These are phyloP conservation scores for Lithospermum erythrorhizon DNA, from an alignment of 257 asterid species.

Conservation along the genomic window DNA sequence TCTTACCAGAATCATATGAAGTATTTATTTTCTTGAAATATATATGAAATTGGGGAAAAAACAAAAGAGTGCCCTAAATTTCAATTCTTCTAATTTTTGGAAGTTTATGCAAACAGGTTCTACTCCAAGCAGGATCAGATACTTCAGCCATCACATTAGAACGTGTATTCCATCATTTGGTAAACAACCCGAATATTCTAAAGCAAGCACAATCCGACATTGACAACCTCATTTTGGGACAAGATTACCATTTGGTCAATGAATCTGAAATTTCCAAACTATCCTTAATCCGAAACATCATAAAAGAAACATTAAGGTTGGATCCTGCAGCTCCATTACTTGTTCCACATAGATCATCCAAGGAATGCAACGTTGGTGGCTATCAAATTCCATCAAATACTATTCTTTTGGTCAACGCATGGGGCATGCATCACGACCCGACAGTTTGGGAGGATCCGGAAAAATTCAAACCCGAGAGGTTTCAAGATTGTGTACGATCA, in stretches of 20 bases:
- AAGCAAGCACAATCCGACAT: slow-evolving; percentile 24
- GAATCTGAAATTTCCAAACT: slow-evolving; percentile 29
- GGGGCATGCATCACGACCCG: slow-evolving; percentile 63
- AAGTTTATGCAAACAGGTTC: not conserved
- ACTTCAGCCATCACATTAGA: slow-evolving; percentile 22
- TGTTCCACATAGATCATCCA: slow-evolving; percentile 47
- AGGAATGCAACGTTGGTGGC: slow-evolving; percentile 48
- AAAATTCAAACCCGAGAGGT: slow-evolving; percentile 52
- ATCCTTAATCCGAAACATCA: slow-evolving; percentile 39
- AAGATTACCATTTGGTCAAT: slow-evolving; percentile 6
- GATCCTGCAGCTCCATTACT: slow-evolving; percentile 51
- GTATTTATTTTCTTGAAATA: too few species aligned
- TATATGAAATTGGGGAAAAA: too few species aligned
- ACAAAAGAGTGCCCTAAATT: not conserved
- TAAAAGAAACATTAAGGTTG: slow-evolving; percentile 49
- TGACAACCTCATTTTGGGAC: slow-evolving; percentile 15
- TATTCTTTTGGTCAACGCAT: slow-evolving; percentile 40
- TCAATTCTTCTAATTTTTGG: not conserved
- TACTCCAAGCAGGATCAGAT: slow-evolving; percentile 33
- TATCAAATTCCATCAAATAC: slow-evolving; percentile 38
- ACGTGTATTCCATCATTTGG: slow-evolving; percentile 23
- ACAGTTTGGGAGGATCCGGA: slow-evolving; percentile 43
- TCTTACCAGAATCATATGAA: too few species aligned
- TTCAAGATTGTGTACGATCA: slow-evolving; percentile 1
- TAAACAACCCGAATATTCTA: slow-evolving; percentile 14